Conservation (phyloP, 441 rosid genomes). For the Gossypium davidsonii region DNA sequence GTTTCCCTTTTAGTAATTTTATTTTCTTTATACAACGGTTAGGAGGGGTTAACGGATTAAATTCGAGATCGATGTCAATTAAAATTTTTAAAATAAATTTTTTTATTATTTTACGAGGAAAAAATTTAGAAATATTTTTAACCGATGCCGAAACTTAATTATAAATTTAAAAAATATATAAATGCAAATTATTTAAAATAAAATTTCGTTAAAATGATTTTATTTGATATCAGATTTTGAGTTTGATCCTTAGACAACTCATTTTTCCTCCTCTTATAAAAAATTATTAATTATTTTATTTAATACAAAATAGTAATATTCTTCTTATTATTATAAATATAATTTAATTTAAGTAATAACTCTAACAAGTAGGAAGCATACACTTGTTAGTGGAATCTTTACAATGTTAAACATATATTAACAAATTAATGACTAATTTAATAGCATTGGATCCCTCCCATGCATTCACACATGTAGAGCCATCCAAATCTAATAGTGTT, state of each 20-base stretch:
- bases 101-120: too few species aligned
- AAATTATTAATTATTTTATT: background rate
- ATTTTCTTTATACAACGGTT: background rate
- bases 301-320: background rate
- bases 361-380: background rate
- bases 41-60: too few species aligned
- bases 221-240: too few species aligned
- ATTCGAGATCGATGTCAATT: too few species aligned
- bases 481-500: background rate
- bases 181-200: too few species aligned
- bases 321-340: background rate
- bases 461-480: conserved; percentile 11
- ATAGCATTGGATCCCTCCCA: conserved; percentile 31
- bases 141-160: too few species aligned
- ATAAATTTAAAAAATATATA: too few species aligned
- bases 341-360: background rate
- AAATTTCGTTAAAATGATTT: background rate
- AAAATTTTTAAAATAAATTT: too few species aligned
- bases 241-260: too few species aligned
- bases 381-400: background rate
- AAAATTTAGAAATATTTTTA: too few species aligned
- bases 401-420: background rate
- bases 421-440: background rate
- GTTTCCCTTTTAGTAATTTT: background rate
- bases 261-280: too few species aligned